Evolutionary conservation across 495 filamentous ascomycete genomes (phyloP).

Genomic region (Parathielavia hyrcaniae): DNA sequence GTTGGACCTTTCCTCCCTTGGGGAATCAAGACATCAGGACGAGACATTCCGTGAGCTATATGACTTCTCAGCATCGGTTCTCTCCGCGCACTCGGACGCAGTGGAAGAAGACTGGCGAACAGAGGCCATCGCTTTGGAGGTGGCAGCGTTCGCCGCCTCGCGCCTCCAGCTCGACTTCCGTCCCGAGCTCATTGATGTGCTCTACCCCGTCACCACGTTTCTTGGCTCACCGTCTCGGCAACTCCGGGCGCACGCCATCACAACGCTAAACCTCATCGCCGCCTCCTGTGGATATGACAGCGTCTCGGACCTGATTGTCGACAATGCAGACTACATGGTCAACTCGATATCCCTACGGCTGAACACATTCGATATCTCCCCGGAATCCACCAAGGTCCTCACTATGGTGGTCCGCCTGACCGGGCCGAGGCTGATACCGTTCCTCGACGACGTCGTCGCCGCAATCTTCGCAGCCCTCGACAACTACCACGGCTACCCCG

Average conservation of each 20-base stretch:
- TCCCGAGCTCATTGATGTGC: slow-evolving; percentile 78
- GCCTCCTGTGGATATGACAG: slow-evolving; percentile 64
- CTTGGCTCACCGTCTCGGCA: slow-evolving; percentile 65
- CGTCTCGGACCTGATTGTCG: slow-evolving; percentile 73
- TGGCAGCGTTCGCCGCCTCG: slow-evolving; percentile 63
- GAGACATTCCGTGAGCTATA: slow-evolving; percentile 73
- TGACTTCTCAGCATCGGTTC: slow-evolving; percentile 59
- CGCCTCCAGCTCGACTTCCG: slow-evolving; percentile 65
- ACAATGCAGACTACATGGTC: slow-evolving; percentile 94
- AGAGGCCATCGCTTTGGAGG: slow-evolving; percentile 66
- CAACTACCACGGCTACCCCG: slow-evolving; percentile 86
- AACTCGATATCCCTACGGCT: slow-evolving; percentile 85
- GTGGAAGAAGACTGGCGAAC: slow-evolving; percentile 59
- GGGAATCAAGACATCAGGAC: slow-evolving; percentile 40
- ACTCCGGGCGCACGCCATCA: slow-evolving; percentile 76
- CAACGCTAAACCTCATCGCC: slow-evolving; percentile 73
- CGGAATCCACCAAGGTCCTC: slow-evolving; percentile 82
- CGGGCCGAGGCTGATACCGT: slow-evolving; percentile 75
- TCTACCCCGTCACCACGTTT: slow-evolving; percentile 82
- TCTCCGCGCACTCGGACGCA: slow-evolving; percentile 49
- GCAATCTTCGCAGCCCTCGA: slow-evolving; percentile 88
- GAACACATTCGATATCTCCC: slow-evolving; percentile 85
- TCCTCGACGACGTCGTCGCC: slow-evolving; percentile 81
- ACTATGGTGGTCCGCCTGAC: slow-evolving; percentile 90
- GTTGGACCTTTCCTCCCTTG: slow-evolving; percentile 46